Conservation (phyloP, 176 grass and related monocot species). For the Chrysopogon serrulatus region DNA sequence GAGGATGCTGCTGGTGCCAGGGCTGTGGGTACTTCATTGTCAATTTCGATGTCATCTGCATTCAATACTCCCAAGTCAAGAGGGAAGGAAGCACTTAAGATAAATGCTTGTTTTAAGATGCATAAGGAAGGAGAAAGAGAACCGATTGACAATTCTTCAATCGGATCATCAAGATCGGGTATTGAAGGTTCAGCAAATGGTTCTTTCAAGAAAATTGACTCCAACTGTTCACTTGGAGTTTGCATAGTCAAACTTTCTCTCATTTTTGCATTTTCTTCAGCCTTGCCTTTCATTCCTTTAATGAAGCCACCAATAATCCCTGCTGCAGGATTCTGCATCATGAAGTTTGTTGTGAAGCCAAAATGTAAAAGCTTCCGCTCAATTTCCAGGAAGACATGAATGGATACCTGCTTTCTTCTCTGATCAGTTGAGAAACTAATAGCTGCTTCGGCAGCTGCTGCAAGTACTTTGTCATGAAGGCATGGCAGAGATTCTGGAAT, state of each 20-base stretch:
- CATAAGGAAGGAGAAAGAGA: conserved; percentile 37
- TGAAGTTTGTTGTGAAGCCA: conserved; percentile 20
- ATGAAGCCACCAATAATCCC: conserved; percentile 80
- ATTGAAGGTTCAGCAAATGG: conserved; percentile 46
- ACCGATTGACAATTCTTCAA: conserved; percentile 82
- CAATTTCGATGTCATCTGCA: conserved; percentile 95
- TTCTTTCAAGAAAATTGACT: conserved; percentile 63
- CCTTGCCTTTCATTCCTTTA: conserved; percentile 78
- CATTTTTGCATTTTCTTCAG: conserved; percentile 46
- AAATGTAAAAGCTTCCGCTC: neutral
- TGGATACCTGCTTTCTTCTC: conserved; percentile 76
- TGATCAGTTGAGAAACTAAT: conserved; percentile 52
- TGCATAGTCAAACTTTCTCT: conserved; percentile 30
- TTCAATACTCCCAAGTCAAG: conserved; percentile 22
- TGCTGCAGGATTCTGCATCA: conserved; percentile 49
- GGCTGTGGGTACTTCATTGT: conserved; percentile 46
- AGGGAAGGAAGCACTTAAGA: conserved; percentile 18
- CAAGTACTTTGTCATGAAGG: conserved; percentile 94
- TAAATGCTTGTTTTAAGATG: conserved; percentile 28
- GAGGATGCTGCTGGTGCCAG: conserved; percentile 47
- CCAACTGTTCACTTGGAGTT: conserved; percentile 44
- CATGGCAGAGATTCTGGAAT: conserved; percentile 80
- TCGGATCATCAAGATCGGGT: conserved; percentile 25
- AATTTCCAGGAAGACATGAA: neutral
- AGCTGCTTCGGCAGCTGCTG: conserved; percentile 80